These are phyloP conservation scores for Cyclotella baltica DNA, from an alignment of 108 stramenopile genomes.

Conservation along the genomic window DNA sequence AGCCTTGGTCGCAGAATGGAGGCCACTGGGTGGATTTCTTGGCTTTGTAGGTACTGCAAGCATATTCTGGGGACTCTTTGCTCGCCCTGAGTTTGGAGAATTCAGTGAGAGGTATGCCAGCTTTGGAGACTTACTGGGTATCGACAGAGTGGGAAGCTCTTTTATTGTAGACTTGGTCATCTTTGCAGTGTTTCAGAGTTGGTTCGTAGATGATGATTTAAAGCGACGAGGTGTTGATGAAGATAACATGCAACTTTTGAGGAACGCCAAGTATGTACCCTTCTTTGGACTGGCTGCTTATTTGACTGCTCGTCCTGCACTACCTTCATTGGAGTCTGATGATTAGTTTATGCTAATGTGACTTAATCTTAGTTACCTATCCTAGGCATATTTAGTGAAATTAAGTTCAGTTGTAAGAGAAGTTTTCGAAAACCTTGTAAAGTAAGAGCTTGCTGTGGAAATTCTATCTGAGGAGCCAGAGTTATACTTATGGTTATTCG, in stretches of 20 bases:
- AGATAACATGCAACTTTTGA: constrained; percentile 46
- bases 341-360: too few species aligned
- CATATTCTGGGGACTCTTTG: constrained; percentile 77
- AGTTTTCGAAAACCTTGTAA: too few species aligned
- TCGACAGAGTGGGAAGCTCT: constrained; percentile 82
- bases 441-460: too few species aligned
- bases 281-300: constrained; percentile 88
- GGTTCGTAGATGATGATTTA: constrained; percentile 89
- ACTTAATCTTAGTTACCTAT: too few species aligned
- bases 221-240: constrained; percentile 69
- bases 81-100: constrained; percentile 61
- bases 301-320: constrained; percentile 64
- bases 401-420: too few species aligned
- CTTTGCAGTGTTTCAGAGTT: constrained; percentile 87
- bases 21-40: constrained; percentile 59
- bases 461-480: too few species aligned
- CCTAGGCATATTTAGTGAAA: too few species aligned
- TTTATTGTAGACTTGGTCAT: constrained; percentile 86
- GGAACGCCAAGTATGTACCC: constrained; percentile 76
- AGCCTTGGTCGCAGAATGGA: constrained; percentile 64
- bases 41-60: constrained; percentile 67
- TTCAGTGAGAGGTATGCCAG: constrained; percentile 53
- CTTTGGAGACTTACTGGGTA: constrained; percentile 70
- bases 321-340: constrained; percentile 23
- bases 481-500: too few species aligned